Percentiles rank a stretch among this genome's conserved stretches.
Evolutionary conservation across 306 rosid species (phyloP).

Genomic region (Phaseolus lunatus): DNA sequence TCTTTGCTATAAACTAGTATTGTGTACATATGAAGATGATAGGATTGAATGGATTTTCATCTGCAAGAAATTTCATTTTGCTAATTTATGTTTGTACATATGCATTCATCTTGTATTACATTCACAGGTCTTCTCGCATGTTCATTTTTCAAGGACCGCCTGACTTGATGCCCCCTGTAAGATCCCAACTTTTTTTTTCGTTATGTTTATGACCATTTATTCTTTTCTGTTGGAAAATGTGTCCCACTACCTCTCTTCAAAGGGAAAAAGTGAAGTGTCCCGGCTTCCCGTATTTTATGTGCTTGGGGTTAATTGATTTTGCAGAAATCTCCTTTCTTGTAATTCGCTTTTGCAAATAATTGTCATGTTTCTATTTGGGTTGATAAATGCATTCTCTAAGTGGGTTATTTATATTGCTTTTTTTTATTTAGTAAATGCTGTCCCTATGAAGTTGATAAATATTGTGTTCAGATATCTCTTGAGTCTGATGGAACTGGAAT

Average conservation of each 20-base stretch:
- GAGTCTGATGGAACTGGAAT: background rate
- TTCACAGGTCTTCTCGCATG: constrained; percentile 87
- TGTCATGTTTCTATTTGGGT: constrained; percentile 6
- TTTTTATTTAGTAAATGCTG: background rate
- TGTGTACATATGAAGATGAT: constrained; percentile 12
- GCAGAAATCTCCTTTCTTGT: constrained; percentile 17
- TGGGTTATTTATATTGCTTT: background rate
- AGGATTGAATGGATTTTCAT: constrained; percentile 11
- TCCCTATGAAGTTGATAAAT: background rate
- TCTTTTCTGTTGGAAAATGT: constrained; percentile 13
- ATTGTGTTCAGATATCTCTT: background rate
- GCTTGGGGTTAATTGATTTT: constrained; percentile 25
- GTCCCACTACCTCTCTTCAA: constrained; percentile 14
- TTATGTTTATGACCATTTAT: constrained; percentile 9
- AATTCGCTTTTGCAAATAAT: constrained; percentile 14
- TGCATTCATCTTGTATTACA: constrained; percentile 25
- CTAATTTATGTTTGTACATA: constrained; percentile 35
- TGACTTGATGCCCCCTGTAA: constrained; percentile 89
- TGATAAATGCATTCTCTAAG: background rate
- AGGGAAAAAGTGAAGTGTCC: background rate
- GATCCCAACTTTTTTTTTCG: constrained; percentile 38
- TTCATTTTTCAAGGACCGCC: constrained; percentile 95
- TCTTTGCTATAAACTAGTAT: too few relatives aligned
- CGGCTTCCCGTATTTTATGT: constrained; percentile 15
- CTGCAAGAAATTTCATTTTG: constrained; percentile 21